A percentile compares a stretch with the other conserved stretches of the same genome.
Evolutionary conservation across 768 basidiomycete genomes (phyloP).

Genomic region (Amanita molliuscula): DNA sequence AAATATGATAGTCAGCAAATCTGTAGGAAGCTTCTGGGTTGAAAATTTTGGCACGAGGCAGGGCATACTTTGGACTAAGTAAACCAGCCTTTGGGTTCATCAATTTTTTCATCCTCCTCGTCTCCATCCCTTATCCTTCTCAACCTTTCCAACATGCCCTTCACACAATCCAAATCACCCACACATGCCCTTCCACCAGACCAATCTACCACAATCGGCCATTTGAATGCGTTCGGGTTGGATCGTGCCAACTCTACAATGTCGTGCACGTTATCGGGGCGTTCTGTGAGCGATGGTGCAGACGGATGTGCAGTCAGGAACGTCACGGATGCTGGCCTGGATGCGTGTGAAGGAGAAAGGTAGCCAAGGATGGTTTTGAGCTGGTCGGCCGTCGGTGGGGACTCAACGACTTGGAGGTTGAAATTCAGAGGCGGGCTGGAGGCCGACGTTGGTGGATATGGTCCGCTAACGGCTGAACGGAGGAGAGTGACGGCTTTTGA

Average conservation of each 20-base stretch:
- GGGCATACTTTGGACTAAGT: conserved; percentile 14
- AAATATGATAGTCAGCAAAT: no score
- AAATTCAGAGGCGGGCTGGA: conserved; percentile 47
- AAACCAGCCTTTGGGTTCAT: conserved; percentile 49
- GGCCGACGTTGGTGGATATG: conserved; percentile 47
- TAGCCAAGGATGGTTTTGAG: conserved; percentile 57
- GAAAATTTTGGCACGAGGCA: no score
- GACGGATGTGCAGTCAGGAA: conserved; percentile 61
- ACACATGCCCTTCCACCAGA: conserved; percentile 49
- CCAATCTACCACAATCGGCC: conserved; percentile 82
- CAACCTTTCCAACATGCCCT: conserved; percentile 50
- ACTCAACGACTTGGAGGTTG: conserved; percentile 63
- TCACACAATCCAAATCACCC: conserved; percentile 64
- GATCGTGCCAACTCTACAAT: conserved; percentile 40
- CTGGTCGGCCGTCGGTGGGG: conserved; percentile 58
- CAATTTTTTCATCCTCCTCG: conserved; percentile 26
- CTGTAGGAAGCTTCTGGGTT: no score
- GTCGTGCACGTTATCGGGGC: conserved; percentile 27
- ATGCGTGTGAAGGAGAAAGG: conserved; percentile 21
- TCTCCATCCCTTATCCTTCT: conserved; percentile 63
- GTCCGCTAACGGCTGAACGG: conserved; percentile 42
- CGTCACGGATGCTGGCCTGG: conserved; percentile 23
- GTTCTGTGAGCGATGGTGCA: conserved; percentile 26
- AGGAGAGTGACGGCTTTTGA: conserved; percentile 50
- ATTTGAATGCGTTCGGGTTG: conserved; percentile 56